Conservation (phyloP, 768 basidiomycete genomes). For the Termitomyces sp. region DNA sequence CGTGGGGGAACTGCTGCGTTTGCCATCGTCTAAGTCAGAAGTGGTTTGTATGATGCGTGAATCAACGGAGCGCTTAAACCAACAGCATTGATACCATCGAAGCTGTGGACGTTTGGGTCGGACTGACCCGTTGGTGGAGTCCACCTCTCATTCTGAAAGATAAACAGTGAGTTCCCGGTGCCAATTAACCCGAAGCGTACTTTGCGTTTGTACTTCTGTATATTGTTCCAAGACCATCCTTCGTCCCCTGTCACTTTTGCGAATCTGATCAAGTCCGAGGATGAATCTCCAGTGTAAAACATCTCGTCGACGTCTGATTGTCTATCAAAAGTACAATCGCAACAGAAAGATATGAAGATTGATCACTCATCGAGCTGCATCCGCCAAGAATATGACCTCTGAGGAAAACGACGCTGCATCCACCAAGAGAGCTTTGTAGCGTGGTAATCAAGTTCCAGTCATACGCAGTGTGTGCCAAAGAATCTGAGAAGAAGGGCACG, state of each 20-base stretch:
- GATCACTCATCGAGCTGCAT: constrained; percentile 24
- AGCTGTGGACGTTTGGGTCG: constrained; percentile 24
- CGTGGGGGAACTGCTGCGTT: constrained; percentile 1
- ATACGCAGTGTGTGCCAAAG: constrained; percentile 11
- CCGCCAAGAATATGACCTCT: constrained; percentile 27
- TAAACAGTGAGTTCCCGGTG: neutral
- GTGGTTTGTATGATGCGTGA: constrained; percentile 29
- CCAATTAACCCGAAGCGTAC: neutral
- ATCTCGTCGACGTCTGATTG: constrained; percentile 17
- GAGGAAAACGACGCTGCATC: constrained; percentile 13
- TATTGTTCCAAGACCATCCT: constrained; percentile 26
- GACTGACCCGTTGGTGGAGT: constrained; percentile 15
- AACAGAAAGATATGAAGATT: neutral
- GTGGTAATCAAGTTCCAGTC: constrained; percentile 29
- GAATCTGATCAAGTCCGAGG: constrained; percentile 22
- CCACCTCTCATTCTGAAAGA: constrained; percentile 23
- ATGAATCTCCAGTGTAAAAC: constrained; percentile 20
- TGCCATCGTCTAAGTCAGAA: constrained; percentile 21
- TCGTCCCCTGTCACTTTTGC: constrained; percentile 19
- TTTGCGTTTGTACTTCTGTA: constrained; percentile 6
- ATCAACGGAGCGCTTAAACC: constrained; percentile 26
- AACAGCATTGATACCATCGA: constrained; percentile 22
- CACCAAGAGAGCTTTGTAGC: constrained; percentile 17
- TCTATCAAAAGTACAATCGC: neutral
- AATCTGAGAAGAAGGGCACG: constrained; percentile 17